Evolutionary conservation across 2,329 filamentous ascomycete species (phyloP), one percentile per base, ranked within the genome.

Genomic region (Penicillium capsulatum): DNA sequence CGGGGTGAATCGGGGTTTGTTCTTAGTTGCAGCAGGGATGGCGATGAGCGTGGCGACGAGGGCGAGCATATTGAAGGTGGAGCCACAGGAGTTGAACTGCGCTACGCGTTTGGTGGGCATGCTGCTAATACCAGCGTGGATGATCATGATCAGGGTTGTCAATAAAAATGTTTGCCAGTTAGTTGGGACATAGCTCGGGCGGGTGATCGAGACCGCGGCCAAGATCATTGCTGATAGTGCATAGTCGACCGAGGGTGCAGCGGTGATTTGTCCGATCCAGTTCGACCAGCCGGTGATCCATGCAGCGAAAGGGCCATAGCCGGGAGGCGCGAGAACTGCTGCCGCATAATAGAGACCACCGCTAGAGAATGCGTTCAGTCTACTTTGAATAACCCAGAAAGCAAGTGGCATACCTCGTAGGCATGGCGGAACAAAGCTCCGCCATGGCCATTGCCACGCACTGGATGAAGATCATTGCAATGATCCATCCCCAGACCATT

Each of bases 401-500:
- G n/a, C n/a, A n/a, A n/a, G n/a, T n/a, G n/a, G n/a, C 38, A 11
- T 58, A 73, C 60, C 74, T 79, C 2, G 83, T 86, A 3, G 83
- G 83, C 82, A 86, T 86, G 31, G 79, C 80, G 2, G 78, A 83
- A 53, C 83, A 86, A 13, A 87, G 67, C 62, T 87, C 83, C 2
- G 83, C 83, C 77, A 81, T 81, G 14, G 75, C 76, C 64, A 79
- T 74, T 7, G 83, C 83, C 40, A 86, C 77, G 60, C 77, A 80
- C 57, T 86, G 77, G 27, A 87, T 84, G 28, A 85, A 85, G 4
- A 81, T 51, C 75, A 86, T 84, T 34, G 81, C 81, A 31, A 87
- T 70, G 17, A 86, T 65, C 83, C 84, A 88, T 4, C 83, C 84
- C 83, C 83, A 87, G 2, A 80, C 81, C 80, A 86, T 84, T 16